Percentiles rank a stretch among this genome's conserved stretches.
Evolutionary conservation across 2,329 filamentous ascomycete genomes (phyloP).

Genomic region (Pleurostoma richardsiae): DNA sequence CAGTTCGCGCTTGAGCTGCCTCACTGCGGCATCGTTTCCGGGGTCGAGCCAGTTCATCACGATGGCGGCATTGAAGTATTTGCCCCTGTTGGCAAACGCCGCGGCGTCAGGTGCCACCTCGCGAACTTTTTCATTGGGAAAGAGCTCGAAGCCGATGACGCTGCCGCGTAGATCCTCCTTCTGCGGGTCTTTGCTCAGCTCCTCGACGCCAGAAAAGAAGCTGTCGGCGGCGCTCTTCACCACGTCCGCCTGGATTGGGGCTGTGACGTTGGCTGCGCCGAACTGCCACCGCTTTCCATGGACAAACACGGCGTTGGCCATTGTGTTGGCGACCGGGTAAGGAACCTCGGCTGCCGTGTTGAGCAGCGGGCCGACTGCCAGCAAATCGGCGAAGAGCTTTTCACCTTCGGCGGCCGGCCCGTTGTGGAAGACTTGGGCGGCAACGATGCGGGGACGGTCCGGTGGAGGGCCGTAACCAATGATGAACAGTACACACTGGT

Average conservation of each 20-base stretch:
- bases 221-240: constrained; percentile 20
- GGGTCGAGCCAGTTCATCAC: constrained; percentile 32
- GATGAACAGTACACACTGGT: constrained; percentile 7
- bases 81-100: constrained; percentile 38
- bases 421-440: constrained; percentile 25
- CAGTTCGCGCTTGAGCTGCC: constrained; percentile 30
- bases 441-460: constrained; percentile 18
- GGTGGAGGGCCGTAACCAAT: constrained; percentile 18
- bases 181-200: constrained; percentile 27
- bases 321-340: constrained; percentile 32
- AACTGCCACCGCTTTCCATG: constrained; percentile 30
- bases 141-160: constrained; percentile 33
- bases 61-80: constrained; percentile 36
- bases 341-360: constrained; percentile 32
- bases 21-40: constrained; percentile 27
- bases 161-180: constrained; percentile 17
- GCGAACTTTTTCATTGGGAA: constrained; percentile 31
- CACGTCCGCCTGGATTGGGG: constrained; percentile 30
- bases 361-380: constrained; percentile 27
- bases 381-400: constrained; percentile 25
- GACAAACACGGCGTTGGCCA: constrained; percentile 27
- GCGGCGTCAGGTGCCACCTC: constrained; percentile 28
- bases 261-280: constrained; percentile 37
- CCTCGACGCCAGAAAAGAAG: constrained; percentile 19
- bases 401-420: constrained; percentile 28